Conservation (phyloP, 1,284 basidiomycete genomes). For the Volvariella volvacea region DNA sequence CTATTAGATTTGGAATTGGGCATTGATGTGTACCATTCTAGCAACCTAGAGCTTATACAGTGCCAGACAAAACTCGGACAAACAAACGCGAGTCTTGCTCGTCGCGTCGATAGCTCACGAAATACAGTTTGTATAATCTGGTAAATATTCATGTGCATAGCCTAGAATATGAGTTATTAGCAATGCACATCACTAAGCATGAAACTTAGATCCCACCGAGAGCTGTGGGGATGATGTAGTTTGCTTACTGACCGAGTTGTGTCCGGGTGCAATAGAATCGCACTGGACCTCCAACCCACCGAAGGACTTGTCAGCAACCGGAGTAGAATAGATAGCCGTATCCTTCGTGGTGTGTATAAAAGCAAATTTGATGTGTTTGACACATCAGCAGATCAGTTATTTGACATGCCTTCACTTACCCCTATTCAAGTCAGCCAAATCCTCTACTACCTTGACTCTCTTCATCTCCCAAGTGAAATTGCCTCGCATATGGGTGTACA, state of each 20-base stretch:
- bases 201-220: not conserved
- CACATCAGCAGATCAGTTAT: not conserved
- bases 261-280: not conserved
- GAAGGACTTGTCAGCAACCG: not conserved
- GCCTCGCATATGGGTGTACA: not conserved
- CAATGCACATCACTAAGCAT: not conserved
- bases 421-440: not conserved
- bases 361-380: not conserved
- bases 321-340: not conserved
- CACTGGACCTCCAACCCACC: not conserved
- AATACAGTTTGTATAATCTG: not conserved
- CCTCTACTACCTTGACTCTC: slow-evolving; percentile 3
- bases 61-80: not conserved
- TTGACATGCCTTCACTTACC: not conserved
- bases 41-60: too few relatives aligned
- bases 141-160: not conserved
- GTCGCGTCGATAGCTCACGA: not conserved
- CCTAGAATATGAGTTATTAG: not conserved
- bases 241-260: not conserved
- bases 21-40: too few relatives aligned
- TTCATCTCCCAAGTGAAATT: not conserved
- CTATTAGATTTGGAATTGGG: too few relatives aligned
- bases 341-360: not conserved
- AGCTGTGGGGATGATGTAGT: too few relatives aligned
- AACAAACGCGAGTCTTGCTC: not conserved